Evolutionary conservation across 2,329 filamentous ascomycete genomes (phyloP).

Genomic region (Passalora sequoiae): DNA sequence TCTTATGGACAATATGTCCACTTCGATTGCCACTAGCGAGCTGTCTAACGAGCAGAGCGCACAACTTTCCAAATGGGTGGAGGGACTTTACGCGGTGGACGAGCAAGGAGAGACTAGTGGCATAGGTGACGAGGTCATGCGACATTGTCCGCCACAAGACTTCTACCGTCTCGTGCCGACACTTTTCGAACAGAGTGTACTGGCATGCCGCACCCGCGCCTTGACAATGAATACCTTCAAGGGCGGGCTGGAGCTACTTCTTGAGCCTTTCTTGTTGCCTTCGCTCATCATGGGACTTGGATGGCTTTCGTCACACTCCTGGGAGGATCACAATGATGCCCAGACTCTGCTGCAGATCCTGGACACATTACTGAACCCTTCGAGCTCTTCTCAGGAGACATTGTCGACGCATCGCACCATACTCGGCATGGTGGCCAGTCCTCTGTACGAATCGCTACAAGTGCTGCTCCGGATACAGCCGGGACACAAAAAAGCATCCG

Average conservation of each 20-base stretch:
- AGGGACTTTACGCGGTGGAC: conserved; percentile 70
- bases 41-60: conserved; percentile 60
- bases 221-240: conserved; percentile 66
- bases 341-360: conserved; percentile 67
- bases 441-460: conserved; percentile 62
- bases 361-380: conserved; percentile 65
- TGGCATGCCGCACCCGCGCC: conserved; percentile 61
- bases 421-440: conserved; percentile 64
- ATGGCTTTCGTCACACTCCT: conserved; percentile 66
- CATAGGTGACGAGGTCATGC: conserved; percentile 74
- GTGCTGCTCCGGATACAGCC: conserved; percentile 63
- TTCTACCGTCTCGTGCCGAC: conserved; percentile 76
- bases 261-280: conserved; percentile 75
- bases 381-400: conserved; percentile 66
- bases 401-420: conserved; percentile 65
- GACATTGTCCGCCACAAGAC: conserved; percentile 73
- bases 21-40: conserved; percentile 54
- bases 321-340: conserved; percentile 59
- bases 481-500: conserved; percentile 61
- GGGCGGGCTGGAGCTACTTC: conserved; percentile 71
- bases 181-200: conserved; percentile 68
- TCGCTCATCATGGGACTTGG: conserved; percentile 68
- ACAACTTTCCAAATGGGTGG: conserved; percentile 65
- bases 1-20: conserved; percentile 57
- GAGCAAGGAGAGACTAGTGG: conserved; percentile 51